Percentiles rank a stretch among this genome's conserved stretches.
phyloP scores from a whole-genome alignment of 305 asterid genomes.

The Fraxinus velutina region DNA sequence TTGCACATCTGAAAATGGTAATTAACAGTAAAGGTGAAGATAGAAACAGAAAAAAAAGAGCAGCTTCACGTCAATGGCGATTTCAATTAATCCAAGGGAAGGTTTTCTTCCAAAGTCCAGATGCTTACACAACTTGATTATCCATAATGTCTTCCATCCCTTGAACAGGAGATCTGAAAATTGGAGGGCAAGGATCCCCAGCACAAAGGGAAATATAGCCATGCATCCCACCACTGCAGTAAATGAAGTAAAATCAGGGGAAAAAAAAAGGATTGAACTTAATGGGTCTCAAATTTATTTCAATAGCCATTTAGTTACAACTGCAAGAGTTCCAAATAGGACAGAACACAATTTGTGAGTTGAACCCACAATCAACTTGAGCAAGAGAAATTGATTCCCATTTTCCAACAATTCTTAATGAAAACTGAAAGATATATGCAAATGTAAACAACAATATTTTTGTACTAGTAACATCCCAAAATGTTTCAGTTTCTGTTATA shows the following conservation, averaged over 20 bases:
- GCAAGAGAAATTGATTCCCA: not conserved
- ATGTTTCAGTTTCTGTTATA: not conserved
- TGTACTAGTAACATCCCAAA: not conserved
- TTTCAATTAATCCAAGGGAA: not conserved
- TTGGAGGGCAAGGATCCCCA: conserved; percentile 96
- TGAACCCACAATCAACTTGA: not conserved
- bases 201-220: conserved; percentile 85
- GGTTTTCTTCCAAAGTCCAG: not conserved
- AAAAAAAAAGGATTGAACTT: conserved; percentile 11
- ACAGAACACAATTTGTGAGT: not conserved
- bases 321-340: not conserved
- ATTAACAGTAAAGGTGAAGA: conserved; percentile 6
- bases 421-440: not conserved
- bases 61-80: conserved; percentile 10
- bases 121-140: conserved; percentile 93
- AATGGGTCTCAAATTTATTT: conserved; percentile 4
- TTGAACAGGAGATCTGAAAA: conserved; percentile 80
- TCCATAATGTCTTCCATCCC: conserved; percentile 84
- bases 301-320: not conserved
- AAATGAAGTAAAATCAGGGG: conserved; percentile 40
- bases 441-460: not conserved
- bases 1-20: conserved; percentile 63
- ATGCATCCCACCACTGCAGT: conserved; percentile 97
- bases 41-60: not conserved
- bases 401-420: not conserved